A percentile compares a stretch with the other conserved stretches of the same genome.
phyloP scores from a whole-genome alignment of 805 yeast genomes.

The Jamesozyma jinghongensis region DNA sequence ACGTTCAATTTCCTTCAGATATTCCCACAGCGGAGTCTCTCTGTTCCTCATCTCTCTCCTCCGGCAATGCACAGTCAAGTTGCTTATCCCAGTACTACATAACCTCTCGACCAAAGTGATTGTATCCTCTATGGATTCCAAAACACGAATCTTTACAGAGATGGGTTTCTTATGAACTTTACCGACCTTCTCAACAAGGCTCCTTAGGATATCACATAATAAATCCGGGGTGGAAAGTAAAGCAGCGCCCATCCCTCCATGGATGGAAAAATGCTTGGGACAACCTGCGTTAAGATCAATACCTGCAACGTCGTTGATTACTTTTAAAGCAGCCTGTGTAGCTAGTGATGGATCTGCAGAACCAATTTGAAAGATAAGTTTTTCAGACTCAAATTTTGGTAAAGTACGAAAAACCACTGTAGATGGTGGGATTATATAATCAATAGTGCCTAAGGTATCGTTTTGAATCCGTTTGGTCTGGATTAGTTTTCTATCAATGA shows the following conservation, averaged over 20 bases:
- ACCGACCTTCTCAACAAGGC: slow-evolving; percentile 74
- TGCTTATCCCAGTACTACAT: slow-evolving; percentile 70
- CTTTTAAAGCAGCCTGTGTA: slow-evolving; percentile 73
- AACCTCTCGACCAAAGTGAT: slow-evolving; percentile 47
- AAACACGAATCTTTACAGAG: slow-evolving; percentile 79
- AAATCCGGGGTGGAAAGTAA: slow-evolving; percentile 72
- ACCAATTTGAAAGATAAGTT: slow-evolving; percentile 83
- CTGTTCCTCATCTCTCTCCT: slow-evolving; percentile 83
- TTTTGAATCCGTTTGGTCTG: slow-evolving; percentile 61
- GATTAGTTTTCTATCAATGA: slow-evolving; percentile 75
- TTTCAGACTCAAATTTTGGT: slow-evolving; percentile 51
- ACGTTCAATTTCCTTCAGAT: slow-evolving; percentile 50
- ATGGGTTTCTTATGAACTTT: slow-evolving; percentile 67
- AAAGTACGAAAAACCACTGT: slow-evolving; percentile 61
- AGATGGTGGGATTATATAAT: slow-evolving; percentile 41
- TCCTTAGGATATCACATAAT: slow-evolving; percentile 56
- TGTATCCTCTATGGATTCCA: slow-evolving; percentile 56
- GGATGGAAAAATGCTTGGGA: slow-evolving; percentile 91
- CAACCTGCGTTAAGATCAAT: slow-evolving; percentile 95
- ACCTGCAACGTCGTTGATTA: slow-evolving; percentile 82
- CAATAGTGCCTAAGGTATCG: slow-evolving; percentile 47
- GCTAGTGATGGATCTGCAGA: slow-evolving; percentile 78
- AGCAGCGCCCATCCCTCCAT: slow-evolving; percentile 98
- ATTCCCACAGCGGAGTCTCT: slow-evolving; percentile 68
- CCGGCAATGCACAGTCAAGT: slow-evolving; percentile 87